These are phyloP conservation scores for Seiridium cupressi DNA, from an alignment of 2,329 filamentous ascomycete species.

Conservation along the genomic window DNA sequence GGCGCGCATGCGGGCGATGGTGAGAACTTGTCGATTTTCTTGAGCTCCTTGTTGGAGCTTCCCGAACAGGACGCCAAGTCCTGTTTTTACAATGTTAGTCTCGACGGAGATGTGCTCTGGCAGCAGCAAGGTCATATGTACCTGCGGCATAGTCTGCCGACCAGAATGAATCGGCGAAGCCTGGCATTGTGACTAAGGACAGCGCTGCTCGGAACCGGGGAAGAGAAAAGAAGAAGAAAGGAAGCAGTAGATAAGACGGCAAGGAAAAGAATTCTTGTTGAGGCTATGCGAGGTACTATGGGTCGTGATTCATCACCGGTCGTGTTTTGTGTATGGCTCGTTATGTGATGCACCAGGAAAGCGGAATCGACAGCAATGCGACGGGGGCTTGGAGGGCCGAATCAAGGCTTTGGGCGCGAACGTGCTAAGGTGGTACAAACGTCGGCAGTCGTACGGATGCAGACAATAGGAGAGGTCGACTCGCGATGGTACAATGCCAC, in stretches of 20 bases:
- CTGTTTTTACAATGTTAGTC: conserved; percentile 31
- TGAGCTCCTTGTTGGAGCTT: conserved; percentile 96
- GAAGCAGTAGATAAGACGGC: no score
- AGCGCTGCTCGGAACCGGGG: not conserved
- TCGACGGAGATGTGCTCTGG: not conserved
- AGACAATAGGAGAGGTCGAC: not conserved
- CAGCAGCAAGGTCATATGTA: conserved; percentile 36
- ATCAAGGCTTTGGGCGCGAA: not conserved
- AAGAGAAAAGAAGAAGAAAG: not conserved
- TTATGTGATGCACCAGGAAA: conserved; percentile 4
- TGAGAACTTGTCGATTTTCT: conserved; percentile 92
- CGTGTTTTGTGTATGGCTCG: not conserved
- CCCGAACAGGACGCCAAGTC: conserved; percentile 88
- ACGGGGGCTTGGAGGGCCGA: not conserved
- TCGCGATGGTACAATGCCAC: not conserved
- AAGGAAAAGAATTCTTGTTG: not conserved
- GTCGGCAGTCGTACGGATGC: not conserved
- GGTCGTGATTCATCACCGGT: conserved; percentile 8
- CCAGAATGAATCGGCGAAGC: conserved; percentile 97
- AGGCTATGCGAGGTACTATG: not conserved
- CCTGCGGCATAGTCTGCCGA: conserved; percentile 95
- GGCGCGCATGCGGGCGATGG: conserved; percentile 87
- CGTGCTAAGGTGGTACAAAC: not conserved
- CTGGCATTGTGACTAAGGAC: conserved; percentile 58
- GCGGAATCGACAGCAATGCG: conserved; percentile 3